These are phyloP conservation scores for Coelastrella sp. DNA, from an alignment of 139 green algal genomes.

Conservation along the genomic window DNA sequence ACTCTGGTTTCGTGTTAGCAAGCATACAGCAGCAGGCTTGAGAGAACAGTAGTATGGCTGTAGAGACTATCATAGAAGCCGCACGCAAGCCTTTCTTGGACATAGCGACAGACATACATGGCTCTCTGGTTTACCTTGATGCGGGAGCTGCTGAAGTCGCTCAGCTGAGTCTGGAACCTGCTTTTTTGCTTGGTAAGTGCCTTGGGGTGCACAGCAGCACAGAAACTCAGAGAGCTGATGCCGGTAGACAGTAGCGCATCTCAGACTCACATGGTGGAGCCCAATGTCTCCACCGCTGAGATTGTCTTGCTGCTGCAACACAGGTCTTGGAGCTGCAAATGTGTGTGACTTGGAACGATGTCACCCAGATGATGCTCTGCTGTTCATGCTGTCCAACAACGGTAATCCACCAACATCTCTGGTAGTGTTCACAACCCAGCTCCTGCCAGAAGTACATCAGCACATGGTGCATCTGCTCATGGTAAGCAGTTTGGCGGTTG, in stretches of 20 bases:
- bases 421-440: slow-evolving; percentile 55
- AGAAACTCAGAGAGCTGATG: not conserved
- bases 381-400: slow-evolving; percentile 21
- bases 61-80: slow-evolving; percentile 40
- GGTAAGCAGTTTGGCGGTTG: slow-evolving; percentile 21
- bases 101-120: slow-evolving; percentile 44
- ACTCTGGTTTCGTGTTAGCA: too few species aligned
- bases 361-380: slow-evolving; percentile 57
- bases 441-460: slow-evolving; percentile 59
- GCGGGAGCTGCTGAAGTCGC: slow-evolving; percentile 60
- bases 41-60: not conserved
- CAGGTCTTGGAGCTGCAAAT: slow-evolving; percentile 62
- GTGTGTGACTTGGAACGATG: slow-evolving; percentile 59
- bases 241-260: not conserved
- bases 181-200: slow-evolving; percentile 58
- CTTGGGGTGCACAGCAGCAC: slow-evolving; percentile 1
- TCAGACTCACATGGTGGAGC: not conserved
- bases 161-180: slow-evolving; percentile 53
- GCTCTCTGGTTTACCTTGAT: slow-evolving; percentile 60
- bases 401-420: slow-evolving; percentile 4
- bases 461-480: slow-evolving; percentile 55
- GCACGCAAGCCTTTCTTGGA: slow-evolving; percentile 48
- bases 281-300: not conserved
- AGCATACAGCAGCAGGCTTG: too few species aligned
- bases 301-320: not conserved